Evolutionary conservation across 148 eudicot species (phyloP).

Genomic region (Fagopyrum esculentum): DNA sequence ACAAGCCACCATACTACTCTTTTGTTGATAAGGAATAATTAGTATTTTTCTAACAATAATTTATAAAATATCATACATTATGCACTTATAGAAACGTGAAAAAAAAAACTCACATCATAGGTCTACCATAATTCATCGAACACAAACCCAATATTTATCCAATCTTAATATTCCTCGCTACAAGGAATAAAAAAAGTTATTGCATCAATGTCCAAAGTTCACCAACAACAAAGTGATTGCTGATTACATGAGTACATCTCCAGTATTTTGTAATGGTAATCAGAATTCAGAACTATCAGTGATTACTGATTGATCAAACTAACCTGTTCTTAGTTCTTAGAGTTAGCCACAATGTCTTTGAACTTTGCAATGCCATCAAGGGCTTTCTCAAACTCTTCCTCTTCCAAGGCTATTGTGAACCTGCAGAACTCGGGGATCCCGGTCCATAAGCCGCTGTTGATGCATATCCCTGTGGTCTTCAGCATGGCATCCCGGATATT

Average conservation of each 20-base stretch:
- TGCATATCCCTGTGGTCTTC: conserved; percentile 64
- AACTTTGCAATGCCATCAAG: conserved; percentile 56
- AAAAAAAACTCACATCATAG: too few relatives aligned
- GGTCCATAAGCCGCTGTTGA: conserved; percentile 81
- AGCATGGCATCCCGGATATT: conserved; percentile 68
- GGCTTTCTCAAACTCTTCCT: conserved; percentile 61
- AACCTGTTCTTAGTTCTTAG: neutral
- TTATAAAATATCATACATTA: too few relatives aligned
- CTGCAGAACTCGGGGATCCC: conserved; percentile 86
- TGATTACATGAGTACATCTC: neutral
- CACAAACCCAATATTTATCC: too few relatives aligned
- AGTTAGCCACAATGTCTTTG: conserved; percentile 24
- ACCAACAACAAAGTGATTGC: neutral
- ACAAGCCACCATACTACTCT: too few relatives aligned
- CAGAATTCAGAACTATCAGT: neutral
- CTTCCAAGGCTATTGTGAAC: conserved; percentile 72
- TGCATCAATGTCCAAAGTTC: too few relatives aligned
- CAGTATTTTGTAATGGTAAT: neutral
- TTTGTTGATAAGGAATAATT: too few relatives aligned
- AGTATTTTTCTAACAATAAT: too few relatives aligned
- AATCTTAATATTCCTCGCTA: too few relatives aligned
- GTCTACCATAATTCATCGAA: too few relatives aligned
- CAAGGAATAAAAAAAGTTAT: too few relatives aligned
- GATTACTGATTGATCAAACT: too few relatives aligned
- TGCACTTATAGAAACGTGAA: too few relatives aligned